Base-by-base conservation (phyloP, 2,329 filamentous ascomycete species). In the Leptosphaerulina australis region DNA sequence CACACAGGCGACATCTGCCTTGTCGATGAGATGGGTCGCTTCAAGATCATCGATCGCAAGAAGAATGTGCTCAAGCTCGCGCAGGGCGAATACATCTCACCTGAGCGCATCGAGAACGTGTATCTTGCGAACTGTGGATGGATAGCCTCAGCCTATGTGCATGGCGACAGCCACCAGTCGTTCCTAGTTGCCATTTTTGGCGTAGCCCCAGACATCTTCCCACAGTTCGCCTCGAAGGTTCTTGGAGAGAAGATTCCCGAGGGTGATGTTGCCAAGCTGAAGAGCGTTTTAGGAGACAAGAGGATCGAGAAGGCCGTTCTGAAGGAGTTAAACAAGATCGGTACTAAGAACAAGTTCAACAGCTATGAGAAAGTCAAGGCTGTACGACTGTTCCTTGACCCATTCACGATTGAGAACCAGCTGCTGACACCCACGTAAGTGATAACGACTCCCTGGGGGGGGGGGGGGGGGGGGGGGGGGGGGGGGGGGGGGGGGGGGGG, bases 51-150 rank as follows among this genome's bases (percentile, higher is more conserved):
- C 65, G 94, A 99, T 75, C 91, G 94, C 65, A 88, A 91, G 77
- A 99, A 99, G 88, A 97, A 97, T 76, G 90, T 99, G n/a, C 85
- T 99, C 70, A 99, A 99, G 82, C 84, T 99, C 47, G 87, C 93
- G 0, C 94, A 99, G 75, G 94, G 94, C 72, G 94, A 99, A 77
- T 99, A 99, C 76, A 91, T 99, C 66, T 96, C 92, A 1, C 94
- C 94, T 11, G 94, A 99, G 77, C 90, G 92, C 49, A 90, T 99
- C 68, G 94, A 99, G 79, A 97, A 96, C 72, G 88, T 96, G 26
- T 95, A 92, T 73, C 80, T 95, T 56, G 90, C 88, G 56, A 91
- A 88, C 76, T 86, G 86, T 56, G 87, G 84, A 58, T 86, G 92
- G 62, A 77, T 97, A 20, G 83, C 86, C 17, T 88, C 88, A 68